Percentiles rank a stretch among this genome's conserved stretches.
phyloP scores from a whole-genome alignment of 2,329 filamentous ascomycete species.

The Aspergillus glaucus region DNA sequence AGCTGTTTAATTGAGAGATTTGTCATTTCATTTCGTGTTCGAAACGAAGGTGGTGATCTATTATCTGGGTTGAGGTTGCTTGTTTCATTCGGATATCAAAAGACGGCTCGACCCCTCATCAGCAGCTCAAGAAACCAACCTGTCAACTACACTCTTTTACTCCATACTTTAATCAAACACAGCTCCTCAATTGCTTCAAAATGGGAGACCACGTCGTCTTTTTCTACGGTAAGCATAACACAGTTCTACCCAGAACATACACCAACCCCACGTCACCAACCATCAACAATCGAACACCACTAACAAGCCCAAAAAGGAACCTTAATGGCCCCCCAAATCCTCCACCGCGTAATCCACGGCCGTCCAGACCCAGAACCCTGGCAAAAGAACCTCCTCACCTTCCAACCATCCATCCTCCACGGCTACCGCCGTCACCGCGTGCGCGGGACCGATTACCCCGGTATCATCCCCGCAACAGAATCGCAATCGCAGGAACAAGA shows the following conservation, averaged over 20 bases:
- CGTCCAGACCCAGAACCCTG: conserved; percentile 45
- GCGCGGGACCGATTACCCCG: conserved; percentile 68
- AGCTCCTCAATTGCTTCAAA: background rate
- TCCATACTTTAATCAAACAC: no score
- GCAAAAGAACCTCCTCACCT: conserved; percentile 51
- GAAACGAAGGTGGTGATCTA: no score
- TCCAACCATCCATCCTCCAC: conserved; percentile 70
- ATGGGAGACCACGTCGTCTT: conserved; percentile 52
- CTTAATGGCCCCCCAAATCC: conserved; percentile 78
- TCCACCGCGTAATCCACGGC: conserved; percentile 77
- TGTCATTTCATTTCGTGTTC: no score
- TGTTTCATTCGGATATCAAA: background rate
- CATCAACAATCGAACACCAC: background rate
- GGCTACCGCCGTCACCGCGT: conserved; percentile 68
- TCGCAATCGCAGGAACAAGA: background rate
- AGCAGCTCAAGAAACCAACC: background rate
- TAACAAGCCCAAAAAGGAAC: conserved; percentile 37
- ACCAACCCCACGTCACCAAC: background rate
- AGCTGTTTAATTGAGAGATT: background rate
- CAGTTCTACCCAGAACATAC: background rate
- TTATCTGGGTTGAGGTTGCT: no score
- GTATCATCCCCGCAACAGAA: conserved; percentile 47
- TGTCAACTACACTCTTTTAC: no score
- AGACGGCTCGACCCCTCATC: background rate
- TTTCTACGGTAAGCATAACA: conserved; percentile 51